Evolutionary conservation across 2,329 filamentous ascomycete genomes (phyloP), one percentile per base, ranked within the genome.

Genomic region (Coniochaeta sp.): DNA sequence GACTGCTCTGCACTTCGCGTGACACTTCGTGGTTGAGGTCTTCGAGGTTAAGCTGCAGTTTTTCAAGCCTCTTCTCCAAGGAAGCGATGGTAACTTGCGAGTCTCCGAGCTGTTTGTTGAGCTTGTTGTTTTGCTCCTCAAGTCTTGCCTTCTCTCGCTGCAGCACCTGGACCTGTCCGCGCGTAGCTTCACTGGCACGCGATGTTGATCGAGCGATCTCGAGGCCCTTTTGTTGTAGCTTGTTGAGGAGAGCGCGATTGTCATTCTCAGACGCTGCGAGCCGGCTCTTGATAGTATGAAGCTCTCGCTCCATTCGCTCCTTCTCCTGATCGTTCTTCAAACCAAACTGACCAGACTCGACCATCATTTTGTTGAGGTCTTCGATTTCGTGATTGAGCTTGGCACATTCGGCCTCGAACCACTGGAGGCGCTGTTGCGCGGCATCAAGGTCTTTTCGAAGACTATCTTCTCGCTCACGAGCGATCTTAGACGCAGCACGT

Each of bases 151-250:
- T 98, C 69, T 97, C 93, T 17, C 87, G 84, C 64, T 93, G 91
- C 31, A 97, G 78, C 61, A 88, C 86, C 43, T 84, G 74, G 56
- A 97, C 79, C 65, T 95, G 89, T 2, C 87, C 82, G 40, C 93
- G 87, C 55, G 92, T 90, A 34, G 87, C 90, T 67, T 98, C 93
- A 63, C 85, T 92, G 33, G 90, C 93, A 62, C 89, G 88, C 6
- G 93, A 96, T 62, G 86, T 91, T 0, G 93, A 95, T 54, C 95
- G 86, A 44, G 93, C 93, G 72, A 99, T 96, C 70, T 99, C 93
- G 7, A 99, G 82, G 33, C 96, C 95, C 78, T 98, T 98, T 69
- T 98, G 93, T 69, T 98, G 93, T 19, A 99, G 82, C 74, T 98
- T 98, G 77, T 97, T 98, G 65, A 98, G 82, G n/a, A 99, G 79